Conservation (phyloP, 2,329 filamentous ascomycete species). For the Leptographium flavum region DNA sequence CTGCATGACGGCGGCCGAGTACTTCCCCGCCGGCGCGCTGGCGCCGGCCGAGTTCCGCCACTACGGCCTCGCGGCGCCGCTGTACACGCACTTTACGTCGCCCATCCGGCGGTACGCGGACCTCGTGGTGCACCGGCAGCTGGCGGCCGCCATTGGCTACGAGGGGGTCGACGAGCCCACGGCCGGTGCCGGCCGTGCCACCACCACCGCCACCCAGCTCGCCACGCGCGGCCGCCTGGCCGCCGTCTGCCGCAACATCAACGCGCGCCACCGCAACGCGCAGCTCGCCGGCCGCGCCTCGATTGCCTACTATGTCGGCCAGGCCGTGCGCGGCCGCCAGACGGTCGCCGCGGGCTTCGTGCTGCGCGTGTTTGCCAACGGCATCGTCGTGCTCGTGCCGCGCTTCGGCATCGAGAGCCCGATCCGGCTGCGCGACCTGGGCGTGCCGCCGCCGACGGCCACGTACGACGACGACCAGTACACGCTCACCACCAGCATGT, state of each 20-base stretch:
- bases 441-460: slow-evolving; percentile 56
- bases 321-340: slow-evolving; percentile 68
- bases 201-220: slow-evolving; percentile 76
- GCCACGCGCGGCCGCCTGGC: slow-evolving; percentile 75
- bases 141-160: slow-evolving; percentile 90
- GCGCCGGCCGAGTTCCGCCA: slow-evolving; percentile 90
- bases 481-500: slow-evolving; percentile 41
- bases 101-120: slow-evolving; percentile 98
- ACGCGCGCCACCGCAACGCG: slow-evolving; percentile 89
- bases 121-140: slow-evolving; percentile 61
- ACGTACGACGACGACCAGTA: slow-evolving; percentile 81
- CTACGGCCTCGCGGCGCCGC: slow-evolving; percentile 89
- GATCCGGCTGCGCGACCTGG: slow-evolving; percentile 74
- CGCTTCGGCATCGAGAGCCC: slow-evolving; percentile 90
- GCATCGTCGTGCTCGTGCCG: slow-evolving; percentile 91
- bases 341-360: slow-evolving; percentile 69
- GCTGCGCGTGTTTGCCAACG: slow-evolving; percentile 95
- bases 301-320: slow-evolving; percentile 95
- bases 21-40: slow-evolving; percentile 91
- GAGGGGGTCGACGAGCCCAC: no score
- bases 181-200: no score
- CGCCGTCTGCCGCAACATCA: slow-evolving; percentile 95
- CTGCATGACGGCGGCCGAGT: slow-evolving; percentile 98
- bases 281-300: slow-evolving; percentile 88
- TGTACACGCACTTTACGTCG: slow-evolving; percentile 97